phyloP scores from a whole-genome alignment of 805 yeast genomes.

The Pichia scutulata region DNA sequence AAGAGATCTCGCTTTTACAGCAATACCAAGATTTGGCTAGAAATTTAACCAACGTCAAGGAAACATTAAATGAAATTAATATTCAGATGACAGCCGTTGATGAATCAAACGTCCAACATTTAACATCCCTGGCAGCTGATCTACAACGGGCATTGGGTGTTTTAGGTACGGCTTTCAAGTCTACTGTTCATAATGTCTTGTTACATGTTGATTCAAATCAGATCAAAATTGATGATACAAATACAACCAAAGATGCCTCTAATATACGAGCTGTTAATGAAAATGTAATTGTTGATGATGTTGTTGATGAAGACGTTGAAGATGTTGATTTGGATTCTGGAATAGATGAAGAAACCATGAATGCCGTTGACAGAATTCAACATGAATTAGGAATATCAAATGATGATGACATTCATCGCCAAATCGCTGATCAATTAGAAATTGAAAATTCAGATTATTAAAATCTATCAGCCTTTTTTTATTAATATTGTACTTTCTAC shows the following conservation, averaged over 20 bases:
- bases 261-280: background rate
- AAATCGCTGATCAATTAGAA: slow-evolving; percentile 9
- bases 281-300: background rate
- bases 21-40: slow-evolving; percentile 33
- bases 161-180: slow-evolving; percentile 25
- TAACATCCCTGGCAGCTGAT: slow-evolving; percentile 1
- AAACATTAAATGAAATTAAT: slow-evolving; percentile 19
- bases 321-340: slow-evolving; percentile 7
- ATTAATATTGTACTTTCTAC: background rate
- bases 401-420: slow-evolving; percentile 9
- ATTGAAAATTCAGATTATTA: slow-evolving; percentile 3
- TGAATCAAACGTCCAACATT: background rate
- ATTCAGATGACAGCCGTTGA: background rate
- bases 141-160: slow-evolving; percentile 18
- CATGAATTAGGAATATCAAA: slow-evolving; percentile 4
- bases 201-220: slow-evolving; percentile 10
- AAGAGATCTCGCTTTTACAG: slow-evolving; percentile 31
- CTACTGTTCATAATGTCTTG: slow-evolving; percentile 20
- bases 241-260: background rate
- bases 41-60: slow-evolving; percentile 23
- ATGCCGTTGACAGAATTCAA: slow-evolving; percentile 7
- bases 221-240: background rate
- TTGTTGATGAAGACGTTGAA: slow-evolving; percentile 4
- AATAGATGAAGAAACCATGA: slow-evolving; percentile 7
- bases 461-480: too few relatives aligned